Evolutionary conservation across 169 alveolate species (phyloP).

Genomic region (Theileria parva): DNA sequence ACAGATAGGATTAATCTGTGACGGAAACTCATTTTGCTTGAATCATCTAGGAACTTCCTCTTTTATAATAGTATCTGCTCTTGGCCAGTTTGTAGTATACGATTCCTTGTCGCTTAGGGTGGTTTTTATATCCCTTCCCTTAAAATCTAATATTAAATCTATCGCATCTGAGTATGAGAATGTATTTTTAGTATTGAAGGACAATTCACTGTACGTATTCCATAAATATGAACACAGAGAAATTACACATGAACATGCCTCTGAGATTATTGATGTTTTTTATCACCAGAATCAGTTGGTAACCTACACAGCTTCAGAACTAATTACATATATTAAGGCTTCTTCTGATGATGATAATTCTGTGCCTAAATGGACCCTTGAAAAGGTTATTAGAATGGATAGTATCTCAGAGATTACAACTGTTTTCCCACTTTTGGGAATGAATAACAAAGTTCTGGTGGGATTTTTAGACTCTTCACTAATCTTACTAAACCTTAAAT

Average conservation of each 20-base stretch:
- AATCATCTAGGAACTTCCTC: slow-evolving; percentile 42
- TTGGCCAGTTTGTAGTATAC: slow-evolving; percentile 53
- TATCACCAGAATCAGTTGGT: slow-evolving; percentile 5
- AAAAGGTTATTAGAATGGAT: slow-evolving; percentile 32
- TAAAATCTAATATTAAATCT: slow-evolving; percentile 22
- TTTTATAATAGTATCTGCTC: slow-evolving; percentile 44
- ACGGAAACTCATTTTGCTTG: slow-evolving; percentile 44
- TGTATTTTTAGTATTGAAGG: slow-evolving; percentile 41
- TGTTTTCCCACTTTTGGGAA: slow-evolving; percentile 67
- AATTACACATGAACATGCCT: slow-evolving; percentile 16
- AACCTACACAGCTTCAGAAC: slow-evolving; percentile 39
- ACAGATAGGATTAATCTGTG: slow-evolving; percentile 60
- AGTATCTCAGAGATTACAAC: slow-evolving; percentile 44
- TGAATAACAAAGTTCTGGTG: slow-evolving; percentile 68
- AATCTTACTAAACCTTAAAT: slow-evolving; percentile 65
- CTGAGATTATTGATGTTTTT: slow-evolving; percentile 26
- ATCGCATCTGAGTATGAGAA: slow-evolving; percentile 54
- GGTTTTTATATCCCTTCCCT: slow-evolving; percentile 58
- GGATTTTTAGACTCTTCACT: slow-evolving; percentile 59
- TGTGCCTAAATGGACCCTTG: slow-evolving; percentile 39
- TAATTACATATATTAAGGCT: slow-evolving; percentile 18
- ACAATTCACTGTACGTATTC: slow-evolving; percentile 31
- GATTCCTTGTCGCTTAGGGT: slow-evolving; percentile 49
- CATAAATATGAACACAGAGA: slow-evolving; percentile 57
- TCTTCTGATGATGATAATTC: slow-evolving; percentile 13